These are phyloP conservation scores for Apiospora malaysiana DNA, from an alignment of 2,329 filamentous ascomycete genomes.

Conservation along the genomic window DNA sequence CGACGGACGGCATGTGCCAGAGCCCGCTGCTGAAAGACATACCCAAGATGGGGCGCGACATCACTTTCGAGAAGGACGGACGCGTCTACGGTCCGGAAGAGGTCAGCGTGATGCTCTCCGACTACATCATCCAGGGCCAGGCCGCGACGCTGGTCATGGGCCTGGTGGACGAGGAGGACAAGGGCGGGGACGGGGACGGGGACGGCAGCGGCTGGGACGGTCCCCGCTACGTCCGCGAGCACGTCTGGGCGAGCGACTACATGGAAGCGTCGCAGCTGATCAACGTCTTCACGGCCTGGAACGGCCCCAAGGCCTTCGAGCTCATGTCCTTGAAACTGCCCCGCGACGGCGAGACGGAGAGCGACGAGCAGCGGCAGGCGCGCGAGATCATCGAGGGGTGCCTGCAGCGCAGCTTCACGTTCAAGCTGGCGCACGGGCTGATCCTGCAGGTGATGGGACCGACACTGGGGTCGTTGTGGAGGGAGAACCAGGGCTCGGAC, in stretches of 20 bases:
- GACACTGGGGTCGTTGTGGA: slow-evolving; percentile 61
- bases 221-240: slow-evolving; percentile 53
- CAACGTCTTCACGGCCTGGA: slow-evolving; percentile 58
- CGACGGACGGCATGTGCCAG: slow-evolving; percentile 56
- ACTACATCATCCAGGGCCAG: slow-evolving; percentile 65
- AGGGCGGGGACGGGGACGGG: too few relatives aligned
- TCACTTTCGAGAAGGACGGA: slow-evolving; percentile 23
- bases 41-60: slow-evolving; percentile 44
- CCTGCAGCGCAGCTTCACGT: slow-evolving; percentile 55
- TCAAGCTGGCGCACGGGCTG: slow-evolving; percentile 62
- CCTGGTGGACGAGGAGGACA: slow-evolving; percentile 53
- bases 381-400: slow-evolving; percentile 57
- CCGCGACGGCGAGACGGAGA: slow-evolving; percentile 39
- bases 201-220: slow-evolving; percentile 53
- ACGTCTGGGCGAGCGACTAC: slow-evolving; percentile 57
- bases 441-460: slow-evolving; percentile 55
- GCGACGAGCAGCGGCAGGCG: slow-evolving; percentile 52
- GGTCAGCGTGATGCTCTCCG: slow-evolving; percentile 51
- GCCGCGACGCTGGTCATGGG: slow-evolving; percentile 57
- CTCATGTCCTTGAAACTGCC: slow-evolving; percentile 53
- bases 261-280: slow-evolving; percentile 58
- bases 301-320: slow-evolving; percentile 54
- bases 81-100: slow-evolving; percentile 38
- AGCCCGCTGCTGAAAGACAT: slow-evolving; percentile 53
- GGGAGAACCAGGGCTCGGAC: slow-evolving; percentile 54